Percentiles rank a stretch among this genome's conserved stretches.
Evolutionary conservation across 2,329 filamentous ascomycete species (phyloP).

Genomic region (Venturiaceae sp.): DNA sequence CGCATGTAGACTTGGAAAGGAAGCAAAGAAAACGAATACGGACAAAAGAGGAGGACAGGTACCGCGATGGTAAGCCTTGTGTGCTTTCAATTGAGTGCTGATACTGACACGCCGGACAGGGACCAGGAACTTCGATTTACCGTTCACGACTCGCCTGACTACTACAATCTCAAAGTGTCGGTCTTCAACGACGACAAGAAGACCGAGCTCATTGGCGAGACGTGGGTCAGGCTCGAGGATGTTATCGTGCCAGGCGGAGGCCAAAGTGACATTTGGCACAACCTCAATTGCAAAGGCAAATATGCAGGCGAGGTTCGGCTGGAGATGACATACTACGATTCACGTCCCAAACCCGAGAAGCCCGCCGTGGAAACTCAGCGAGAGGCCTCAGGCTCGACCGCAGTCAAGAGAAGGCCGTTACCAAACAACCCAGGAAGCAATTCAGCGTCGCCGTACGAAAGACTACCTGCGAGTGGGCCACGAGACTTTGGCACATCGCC

Average conservation of each 20-base stretch:
- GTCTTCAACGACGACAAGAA: conserved; percentile 98
- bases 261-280: conserved; percentile 91
- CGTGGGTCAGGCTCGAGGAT: conserved; percentile 73
- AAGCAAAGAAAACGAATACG: conserved; percentile 93
- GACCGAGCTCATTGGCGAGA: conserved; percentile 91
- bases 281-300: conserved; percentile 77
- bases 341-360: conserved; percentile 71
- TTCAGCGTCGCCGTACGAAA: not conserved
- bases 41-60: conserved; percentile 93
- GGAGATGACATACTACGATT: conserved; percentile 95
- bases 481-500: conserved; percentile 21
- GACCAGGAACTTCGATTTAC: conserved; percentile 94
- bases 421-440: conserved; percentile 62
- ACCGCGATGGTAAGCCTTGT: conserved; percentile 68
- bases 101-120: conserved; percentile 43
- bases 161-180: conserved; percentile 89
- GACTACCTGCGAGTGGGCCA: not conserved
- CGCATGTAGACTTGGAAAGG: conserved; percentile 85
- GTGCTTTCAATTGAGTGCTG: conserved; percentile 26
- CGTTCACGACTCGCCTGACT: conserved; percentile 93
- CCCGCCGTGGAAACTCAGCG: conserved; percentile 31
- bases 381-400: conserved; percentile 18
- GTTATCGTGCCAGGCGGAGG: conserved; percentile 81
- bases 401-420: conserved; percentile 74
- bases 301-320: conserved; percentile 93